phyloP scores from a whole-genome alignment of 768 basidiomycete species.

The Fistulinella prunicolor region DNA sequence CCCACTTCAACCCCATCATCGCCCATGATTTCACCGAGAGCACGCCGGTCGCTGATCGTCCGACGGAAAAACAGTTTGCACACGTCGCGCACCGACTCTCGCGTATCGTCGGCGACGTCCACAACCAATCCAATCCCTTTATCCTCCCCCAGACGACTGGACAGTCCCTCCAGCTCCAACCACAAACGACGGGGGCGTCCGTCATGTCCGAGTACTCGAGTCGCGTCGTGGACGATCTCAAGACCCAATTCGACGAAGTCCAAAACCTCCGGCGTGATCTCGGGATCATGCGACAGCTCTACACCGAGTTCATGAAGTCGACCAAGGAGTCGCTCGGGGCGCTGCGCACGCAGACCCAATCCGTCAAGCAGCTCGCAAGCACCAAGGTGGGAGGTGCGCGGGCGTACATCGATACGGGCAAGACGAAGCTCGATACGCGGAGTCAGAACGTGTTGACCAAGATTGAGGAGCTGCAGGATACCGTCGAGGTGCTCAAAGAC shows the following conservation, averaged over 20 bases:
- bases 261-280: slow-evolving; percentile 92
- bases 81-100: slow-evolving; percentile 72
- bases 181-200: slow-evolving; percentile 75
- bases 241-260: slow-evolving; percentile 92
- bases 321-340: slow-evolving; percentile 83
- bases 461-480: slow-evolving; percentile 91
- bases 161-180: slow-evolving; percentile 52
- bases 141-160: slow-evolving; percentile 66
- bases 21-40: slow-evolving; percentile 60
- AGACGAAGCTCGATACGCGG: slow-evolving; percentile 83
- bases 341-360: slow-evolving; percentile 79
- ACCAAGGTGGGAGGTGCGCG: slow-evolving; percentile 82
- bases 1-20: slow-evolving; percentile 45
- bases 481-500: slow-evolving; percentile 82
- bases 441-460: slow-evolving; percentile 89
- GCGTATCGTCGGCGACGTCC: slow-evolving; percentile 52
- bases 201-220: slow-evolving; percentile 67
- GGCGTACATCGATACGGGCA: slow-evolving; percentile 87
- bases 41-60: slow-evolving; percentile 62
- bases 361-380: slow-evolving; percentile 82
- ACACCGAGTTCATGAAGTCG: slow-evolving; percentile 88
- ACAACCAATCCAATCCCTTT: slow-evolving; percentile 34
- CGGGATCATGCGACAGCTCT: slow-evolving; percentile 90
- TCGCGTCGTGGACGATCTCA: slow-evolving; percentile 77
- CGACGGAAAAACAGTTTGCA: slow-evolving; percentile 73